These are phyloP conservation scores for Fusarium sp. DNA, from an alignment of 2,329 filamentous ascomycete species.

Conservation along the genomic window DNA sequence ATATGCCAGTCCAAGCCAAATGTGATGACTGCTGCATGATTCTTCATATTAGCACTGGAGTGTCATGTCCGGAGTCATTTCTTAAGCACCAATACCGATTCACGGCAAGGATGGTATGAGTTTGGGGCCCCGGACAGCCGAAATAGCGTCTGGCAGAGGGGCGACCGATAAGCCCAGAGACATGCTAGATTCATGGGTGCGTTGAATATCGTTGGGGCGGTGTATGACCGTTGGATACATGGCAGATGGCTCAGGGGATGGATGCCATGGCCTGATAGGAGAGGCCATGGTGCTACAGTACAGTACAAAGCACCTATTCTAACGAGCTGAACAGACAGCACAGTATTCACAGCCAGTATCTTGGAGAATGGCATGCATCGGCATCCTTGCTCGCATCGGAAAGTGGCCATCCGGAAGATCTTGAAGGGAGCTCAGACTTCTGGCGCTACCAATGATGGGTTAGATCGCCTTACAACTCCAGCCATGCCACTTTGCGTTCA, in stretches of 20 bases:
- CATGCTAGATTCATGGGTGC: neutral
- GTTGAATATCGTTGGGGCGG: conserved; percentile 2
- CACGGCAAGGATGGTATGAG: conserved; percentile 20
- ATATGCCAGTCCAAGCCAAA: neutral
- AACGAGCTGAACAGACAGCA: neutral
- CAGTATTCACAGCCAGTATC: neutral
- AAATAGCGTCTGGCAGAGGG: conserved; percentile 18
- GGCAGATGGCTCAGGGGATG: conserved; percentile 1
- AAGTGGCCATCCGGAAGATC: neutral
- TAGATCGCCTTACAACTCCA: neutral
- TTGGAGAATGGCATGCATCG: neutral
- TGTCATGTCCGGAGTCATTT: conserved; percentile 23
- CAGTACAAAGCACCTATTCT: neutral
- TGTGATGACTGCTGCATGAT: conserved; percentile 29
- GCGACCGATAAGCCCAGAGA: neutral
- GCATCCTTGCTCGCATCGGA: conserved; percentile 4
- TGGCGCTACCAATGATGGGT: conserved; percentile 2
- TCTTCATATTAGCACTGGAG: conserved; percentile 5
- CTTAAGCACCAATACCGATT: conserved; percentile 25
- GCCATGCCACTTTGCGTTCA: neutral
- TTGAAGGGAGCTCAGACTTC: conserved; percentile 2
- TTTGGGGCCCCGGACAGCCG: conserved; percentile 25
- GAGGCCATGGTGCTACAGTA: neutral
- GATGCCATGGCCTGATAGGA: neutral
- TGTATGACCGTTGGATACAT: conserved; percentile 10